Percentiles rank a stretch among this genome's conserved stretches.
Evolutionary conservation across 139 green algal species (phyloP).

Genomic region (Tetraselmis striata): DNA sequence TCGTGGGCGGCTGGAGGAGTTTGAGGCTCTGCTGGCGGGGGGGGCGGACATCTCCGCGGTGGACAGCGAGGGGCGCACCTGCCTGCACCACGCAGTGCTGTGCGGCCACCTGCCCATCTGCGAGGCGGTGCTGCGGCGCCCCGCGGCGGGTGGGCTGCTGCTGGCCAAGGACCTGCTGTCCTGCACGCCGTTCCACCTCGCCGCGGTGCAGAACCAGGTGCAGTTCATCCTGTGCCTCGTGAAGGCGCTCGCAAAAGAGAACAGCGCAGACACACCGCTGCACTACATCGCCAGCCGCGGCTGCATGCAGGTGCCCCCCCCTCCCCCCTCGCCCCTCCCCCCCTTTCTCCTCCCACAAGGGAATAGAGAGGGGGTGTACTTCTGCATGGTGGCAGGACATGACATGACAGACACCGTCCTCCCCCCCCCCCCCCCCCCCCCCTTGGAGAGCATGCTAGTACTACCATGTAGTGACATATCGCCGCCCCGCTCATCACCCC

Average conservation of each 20-base stretch:
- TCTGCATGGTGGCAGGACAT: too few relatives aligned
- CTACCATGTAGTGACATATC: too few relatives aligned
- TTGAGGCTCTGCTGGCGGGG: conserved; percentile 12
- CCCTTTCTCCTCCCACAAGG: too few relatives aligned
- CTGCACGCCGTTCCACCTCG: conserved; percentile 56
- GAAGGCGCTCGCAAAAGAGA: conserved; percentile 39
- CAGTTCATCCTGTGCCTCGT: conserved; percentile 49
- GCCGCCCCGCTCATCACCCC: too few relatives aligned
- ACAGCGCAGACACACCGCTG: conserved; percentile 33
- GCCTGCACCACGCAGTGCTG: conserved; percentile 55
- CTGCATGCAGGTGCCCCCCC: conserved; percentile 58
- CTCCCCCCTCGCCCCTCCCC: too few relatives aligned
- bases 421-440: too few relatives aligned
- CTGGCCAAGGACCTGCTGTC: conserved; percentile 46
- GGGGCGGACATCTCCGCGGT: conserved; percentile 32
- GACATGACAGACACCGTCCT: too few relatives aligned
- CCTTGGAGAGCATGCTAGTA: too few relatives aligned
- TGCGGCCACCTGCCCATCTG: conserved; percentile 38
- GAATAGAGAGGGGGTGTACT: too few relatives aligned
- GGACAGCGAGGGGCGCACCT: conserved; percentile 42
- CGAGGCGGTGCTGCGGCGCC: conserved; percentile 32
- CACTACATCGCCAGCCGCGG: conserved; percentile 42
- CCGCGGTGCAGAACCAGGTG: conserved; percentile 53
- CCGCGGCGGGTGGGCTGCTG: conserved; percentile 21
- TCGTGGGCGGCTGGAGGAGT: not conserved